Percentiles rank a stretch among this genome's conserved stretches.
phyloP scores from a whole-genome alignment of 2,329 filamentous ascomycete species.

The Coniochaeta sp. region DNA sequence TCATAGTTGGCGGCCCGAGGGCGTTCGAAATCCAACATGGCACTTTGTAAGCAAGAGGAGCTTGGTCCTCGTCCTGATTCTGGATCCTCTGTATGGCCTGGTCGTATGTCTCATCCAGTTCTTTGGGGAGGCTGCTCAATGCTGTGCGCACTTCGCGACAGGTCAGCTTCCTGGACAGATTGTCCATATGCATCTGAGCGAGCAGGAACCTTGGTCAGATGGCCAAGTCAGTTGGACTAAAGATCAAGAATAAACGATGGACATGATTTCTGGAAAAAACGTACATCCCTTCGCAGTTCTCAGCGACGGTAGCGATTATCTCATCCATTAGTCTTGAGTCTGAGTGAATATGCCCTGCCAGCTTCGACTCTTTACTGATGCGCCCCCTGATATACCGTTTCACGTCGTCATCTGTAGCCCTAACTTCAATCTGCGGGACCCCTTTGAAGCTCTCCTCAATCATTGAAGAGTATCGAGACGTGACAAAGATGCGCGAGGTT shows the following conservation, averaged over 20 bases:
- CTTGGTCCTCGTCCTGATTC: slow-evolving; percentile 14
- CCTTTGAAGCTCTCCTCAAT: slow-evolving; percentile 16
- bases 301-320: slow-evolving; percentile 4
- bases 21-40: slow-evolving; percentile 27
- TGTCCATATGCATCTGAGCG: slow-evolving; percentile 4
- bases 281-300: slow-evolving; percentile 8
- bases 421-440: slow-evolving; percentile 5
- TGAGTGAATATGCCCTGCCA: neutral
- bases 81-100: slow-evolving; percentile 24
- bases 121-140: neutral
- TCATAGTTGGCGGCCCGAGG: slow-evolving; percentile 15
- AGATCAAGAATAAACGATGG: no score
- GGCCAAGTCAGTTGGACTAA: no score
- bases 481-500: slow-evolving; percentile 18
- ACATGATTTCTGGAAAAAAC: neutral
- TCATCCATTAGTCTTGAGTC: slow-evolving; percentile 4
- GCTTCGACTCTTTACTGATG: neutral
- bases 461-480: slow-evolving; percentile 25
- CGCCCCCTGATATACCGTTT: slow-evolving; percentile 5
- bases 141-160: slow-evolving; percentile 5
- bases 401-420: slow-evolving; percentile 6
- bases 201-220: slow-evolving; percentile 6
- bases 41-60: slow-evolving; percentile 12
- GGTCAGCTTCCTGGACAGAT: neutral
- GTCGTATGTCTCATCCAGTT: slow-evolving; percentile 10